These are phyloP conservation scores for Penicillium sp. DNA, from an alignment of 2,329 filamentous ascomycete species.

Conservation along the genomic window DNA sequence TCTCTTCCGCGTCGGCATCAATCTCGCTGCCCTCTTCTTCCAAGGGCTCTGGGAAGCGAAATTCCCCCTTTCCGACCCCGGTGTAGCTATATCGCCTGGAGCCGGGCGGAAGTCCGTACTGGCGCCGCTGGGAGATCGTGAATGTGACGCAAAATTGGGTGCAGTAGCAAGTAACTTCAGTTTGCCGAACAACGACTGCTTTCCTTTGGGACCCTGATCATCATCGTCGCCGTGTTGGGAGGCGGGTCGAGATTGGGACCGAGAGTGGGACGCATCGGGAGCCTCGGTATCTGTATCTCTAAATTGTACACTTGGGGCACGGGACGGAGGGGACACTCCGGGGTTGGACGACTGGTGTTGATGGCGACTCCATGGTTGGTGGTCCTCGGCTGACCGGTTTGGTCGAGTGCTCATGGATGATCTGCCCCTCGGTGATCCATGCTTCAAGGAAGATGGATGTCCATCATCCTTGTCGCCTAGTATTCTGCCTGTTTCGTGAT, in stretches of 20 bases:
- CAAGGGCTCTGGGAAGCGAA: slow-evolving; percentile 55
- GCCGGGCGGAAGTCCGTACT: slow-evolving; percentile 42
- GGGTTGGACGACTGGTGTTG: slow-evolving; percentile 25
- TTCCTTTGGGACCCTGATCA: slow-evolving; percentile 59
- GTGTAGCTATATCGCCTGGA: slow-evolving; percentile 43
- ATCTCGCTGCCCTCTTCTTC: slow-evolving; percentile 65
- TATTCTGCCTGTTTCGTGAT: slow-evolving; percentile 9
- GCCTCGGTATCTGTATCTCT: slow-evolving; percentile 54
- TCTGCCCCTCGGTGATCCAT: slow-evolving; percentile 19
- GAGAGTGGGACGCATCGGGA: slow-evolving; percentile 52
- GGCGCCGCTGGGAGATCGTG: slow-evolving; percentile 50
- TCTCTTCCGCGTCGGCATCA: slow-evolving; percentile 80
- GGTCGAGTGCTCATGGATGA: slow-evolving; percentile 26
- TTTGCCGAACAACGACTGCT: slow-evolving; percentile 71
- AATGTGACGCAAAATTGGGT: slow-evolving; percentile 50
- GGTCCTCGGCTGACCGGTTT: slow-evolving; percentile 26
- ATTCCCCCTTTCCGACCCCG: slow-evolving; percentile 49
- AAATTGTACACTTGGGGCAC: slow-evolving; percentile 73
- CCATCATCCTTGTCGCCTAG: slow-evolving; percentile 13
- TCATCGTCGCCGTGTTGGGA: slow-evolving; percentile 54
- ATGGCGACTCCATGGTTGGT: slow-evolving; percentile 21
- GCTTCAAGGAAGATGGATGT: slow-evolving; percentile 12
- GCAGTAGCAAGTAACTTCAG: slow-evolving; percentile 69
- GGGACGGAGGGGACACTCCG: slow-evolving; percentile 40
- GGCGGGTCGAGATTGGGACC: slow-evolving; percentile 53